phyloP scores from a whole-genome alignment of 345 rosid genomes.

The Linum lewisii region DNA sequence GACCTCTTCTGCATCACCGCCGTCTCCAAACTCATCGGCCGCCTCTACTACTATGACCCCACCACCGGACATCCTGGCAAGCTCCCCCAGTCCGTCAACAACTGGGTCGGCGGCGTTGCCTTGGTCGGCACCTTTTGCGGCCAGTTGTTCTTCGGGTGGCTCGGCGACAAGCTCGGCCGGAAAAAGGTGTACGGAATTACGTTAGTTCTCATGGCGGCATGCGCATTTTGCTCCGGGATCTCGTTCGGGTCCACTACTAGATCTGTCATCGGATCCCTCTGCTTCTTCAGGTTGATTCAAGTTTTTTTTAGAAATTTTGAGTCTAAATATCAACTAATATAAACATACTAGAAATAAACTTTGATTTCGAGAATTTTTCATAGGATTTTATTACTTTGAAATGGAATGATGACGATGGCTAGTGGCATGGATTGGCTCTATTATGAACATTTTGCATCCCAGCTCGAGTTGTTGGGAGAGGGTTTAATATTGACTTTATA shows the following conservation, averaged over 20 bases:
- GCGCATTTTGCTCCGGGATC: not conserved
- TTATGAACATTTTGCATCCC: no score
- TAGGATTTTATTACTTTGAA: no score
- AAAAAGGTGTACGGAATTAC: not conserved
- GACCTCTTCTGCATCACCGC: constrained; percentile 5
- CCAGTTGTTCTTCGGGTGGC: constrained; percentile 5
- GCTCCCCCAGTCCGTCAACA: not conserved
- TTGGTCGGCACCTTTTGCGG: not conserved
- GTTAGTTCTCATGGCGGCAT: not conserved
- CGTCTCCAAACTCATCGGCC: constrained; percentile 2
- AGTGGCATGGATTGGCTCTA: no score
- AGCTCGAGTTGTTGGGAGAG: constrained; percentile 32
- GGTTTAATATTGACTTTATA: constrained; percentile 54
- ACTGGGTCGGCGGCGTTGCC: not conserved
- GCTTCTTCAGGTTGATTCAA: not conserved
- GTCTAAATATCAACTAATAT: not conserved
- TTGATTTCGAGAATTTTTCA: no score
- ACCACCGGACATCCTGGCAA: not conserved
- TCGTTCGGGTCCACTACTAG: not conserved
- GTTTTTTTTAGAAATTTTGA: not conserved
- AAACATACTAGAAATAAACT: no score
- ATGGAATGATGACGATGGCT: no score
- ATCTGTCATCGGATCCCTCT: not conserved
- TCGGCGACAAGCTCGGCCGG: not conserved
- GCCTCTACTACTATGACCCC: constrained; percentile 1